These are phyloP conservation scores for Parietichytrium sp. DNA, from an alignment of 108 stramenopile species.

Conservation along the genomic window DNA sequence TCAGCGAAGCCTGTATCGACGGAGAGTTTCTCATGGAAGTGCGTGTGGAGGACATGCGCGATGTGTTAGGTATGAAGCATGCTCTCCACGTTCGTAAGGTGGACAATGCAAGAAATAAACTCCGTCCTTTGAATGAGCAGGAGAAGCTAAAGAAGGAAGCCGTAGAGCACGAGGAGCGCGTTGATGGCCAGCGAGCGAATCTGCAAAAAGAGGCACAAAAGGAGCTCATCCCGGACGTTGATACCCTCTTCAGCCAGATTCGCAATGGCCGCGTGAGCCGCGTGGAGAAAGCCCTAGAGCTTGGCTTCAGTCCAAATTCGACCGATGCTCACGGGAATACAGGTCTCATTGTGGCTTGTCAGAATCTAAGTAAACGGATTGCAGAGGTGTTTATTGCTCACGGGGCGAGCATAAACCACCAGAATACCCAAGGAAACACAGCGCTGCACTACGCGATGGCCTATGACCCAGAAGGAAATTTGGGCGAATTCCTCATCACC, in stretches of 20 bases:
- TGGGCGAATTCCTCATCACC: constrained; percentile 64
- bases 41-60: constrained; percentile 77
- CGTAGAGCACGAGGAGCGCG: constrained; percentile 43
- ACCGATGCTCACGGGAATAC: constrained; percentile 45
- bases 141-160: constrained; percentile 50
- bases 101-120: constrained; percentile 55
- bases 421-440: constrained; percentile 56
- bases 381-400: constrained; percentile 55
- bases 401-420: constrained; percentile 58
- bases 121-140: constrained; percentile 49
- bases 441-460: constrained; percentile 64
- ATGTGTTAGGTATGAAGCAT: constrained; percentile 81
- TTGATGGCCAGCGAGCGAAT: neutral
- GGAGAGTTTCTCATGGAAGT: constrained; percentile 79
- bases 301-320: constrained; percentile 49
- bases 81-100: constrained; percentile 71
- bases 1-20: constrained; percentile 77
- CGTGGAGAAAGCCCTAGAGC: constrained; percentile 57
- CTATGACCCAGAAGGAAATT: constrained; percentile 56
- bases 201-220: neutral
- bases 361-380: constrained; percentile 46
- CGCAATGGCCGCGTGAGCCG: constrained; percentile 61
- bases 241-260: constrained; percentile 61
- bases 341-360: constrained; percentile 49
- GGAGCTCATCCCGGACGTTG: constrained; percentile 49